Percentiles rank a stretch among this genome's conserved stretches.
Conservation (phyloP, 73 alveolate species). For the Paramecium octaurelia region DNA sequence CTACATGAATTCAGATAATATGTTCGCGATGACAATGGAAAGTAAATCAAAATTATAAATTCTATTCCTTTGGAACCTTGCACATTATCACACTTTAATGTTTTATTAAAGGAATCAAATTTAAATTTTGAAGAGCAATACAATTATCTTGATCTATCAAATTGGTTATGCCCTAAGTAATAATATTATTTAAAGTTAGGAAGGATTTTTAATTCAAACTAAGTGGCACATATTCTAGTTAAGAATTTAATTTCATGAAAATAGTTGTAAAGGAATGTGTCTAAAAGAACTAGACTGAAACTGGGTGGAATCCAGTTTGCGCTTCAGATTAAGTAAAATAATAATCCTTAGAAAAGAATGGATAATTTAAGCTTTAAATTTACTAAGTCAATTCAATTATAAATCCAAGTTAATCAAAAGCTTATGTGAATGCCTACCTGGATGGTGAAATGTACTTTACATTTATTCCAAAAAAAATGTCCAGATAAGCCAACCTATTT, state of each 20-base stretch:
- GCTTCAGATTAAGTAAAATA: background rate
- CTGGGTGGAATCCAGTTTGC: background rate
- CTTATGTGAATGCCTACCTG: background rate
- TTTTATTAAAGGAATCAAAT: background rate
- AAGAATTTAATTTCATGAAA: background rate
- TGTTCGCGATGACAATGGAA: background rate
- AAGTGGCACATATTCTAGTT: background rate
- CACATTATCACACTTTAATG: background rate
- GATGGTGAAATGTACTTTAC: slow-evolving; percentile 40
- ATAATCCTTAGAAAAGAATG: background rate
- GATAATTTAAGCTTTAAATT: background rate
- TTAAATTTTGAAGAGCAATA: background rate
- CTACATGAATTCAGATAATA: background rate
- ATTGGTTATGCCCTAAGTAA: slow-evolving; percentile 34
- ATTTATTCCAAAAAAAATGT: slow-evolving; percentile 16
- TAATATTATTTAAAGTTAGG: background rate
- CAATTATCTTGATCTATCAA: background rate
- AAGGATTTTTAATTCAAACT: background rate
- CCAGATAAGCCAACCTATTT: slow-evolving; percentile 29
- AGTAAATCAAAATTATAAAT: background rate
- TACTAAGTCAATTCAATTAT: background rate
- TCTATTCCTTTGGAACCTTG: background rate
- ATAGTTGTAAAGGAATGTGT: background rate
- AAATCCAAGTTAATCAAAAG: background rate
- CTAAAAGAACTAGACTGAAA: background rate